Percentiles rank a stretch among this genome's conserved stretches.
Conservation (phyloP, 805 yeast genomes). For the Kurtzmaniella cleridarum region DNA sequence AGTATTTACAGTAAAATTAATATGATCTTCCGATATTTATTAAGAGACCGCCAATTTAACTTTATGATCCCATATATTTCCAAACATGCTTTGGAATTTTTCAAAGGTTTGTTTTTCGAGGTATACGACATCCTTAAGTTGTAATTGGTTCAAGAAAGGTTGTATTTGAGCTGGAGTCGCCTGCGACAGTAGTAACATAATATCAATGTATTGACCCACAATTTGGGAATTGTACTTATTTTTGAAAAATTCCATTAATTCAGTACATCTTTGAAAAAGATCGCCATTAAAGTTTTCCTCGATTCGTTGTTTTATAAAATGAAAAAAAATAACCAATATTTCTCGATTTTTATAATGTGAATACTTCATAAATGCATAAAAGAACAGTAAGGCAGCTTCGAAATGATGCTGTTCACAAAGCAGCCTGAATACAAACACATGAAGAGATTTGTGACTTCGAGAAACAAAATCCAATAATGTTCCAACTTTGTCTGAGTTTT, state of each 20-base stretch:
- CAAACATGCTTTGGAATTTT: not conserved
- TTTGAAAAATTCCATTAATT: no score
- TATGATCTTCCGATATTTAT: no score
- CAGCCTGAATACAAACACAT: conserved; percentile 20
- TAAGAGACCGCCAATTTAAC: no score
- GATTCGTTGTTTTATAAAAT: not conserved
- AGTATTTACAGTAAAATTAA: no score
- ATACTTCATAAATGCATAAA: conserved; percentile 4
- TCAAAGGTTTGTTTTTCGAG: not conserved
- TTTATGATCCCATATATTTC: no score
- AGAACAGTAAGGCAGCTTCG: conserved; percentile 21
- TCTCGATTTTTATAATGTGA: not conserved
- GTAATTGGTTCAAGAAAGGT: not conserved
- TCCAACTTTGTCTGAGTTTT: conserved; percentile 5
- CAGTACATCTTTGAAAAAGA: no score
- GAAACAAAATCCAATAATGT: conserved; percentile 13
- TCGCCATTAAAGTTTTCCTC: no score
- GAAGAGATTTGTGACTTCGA: conserved; percentile 21
- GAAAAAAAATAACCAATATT: not conserved
- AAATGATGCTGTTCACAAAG: conserved; percentile 21
- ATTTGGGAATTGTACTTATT: no score
- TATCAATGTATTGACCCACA: not conserved
- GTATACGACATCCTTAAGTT: not conserved
- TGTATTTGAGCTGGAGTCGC: not conserved
- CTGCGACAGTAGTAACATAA: not conserved